Evolutionary conservation across 176 grass and related monocot genomes (phyloP).

Genomic region (Metroxylon sagu): DNA sequence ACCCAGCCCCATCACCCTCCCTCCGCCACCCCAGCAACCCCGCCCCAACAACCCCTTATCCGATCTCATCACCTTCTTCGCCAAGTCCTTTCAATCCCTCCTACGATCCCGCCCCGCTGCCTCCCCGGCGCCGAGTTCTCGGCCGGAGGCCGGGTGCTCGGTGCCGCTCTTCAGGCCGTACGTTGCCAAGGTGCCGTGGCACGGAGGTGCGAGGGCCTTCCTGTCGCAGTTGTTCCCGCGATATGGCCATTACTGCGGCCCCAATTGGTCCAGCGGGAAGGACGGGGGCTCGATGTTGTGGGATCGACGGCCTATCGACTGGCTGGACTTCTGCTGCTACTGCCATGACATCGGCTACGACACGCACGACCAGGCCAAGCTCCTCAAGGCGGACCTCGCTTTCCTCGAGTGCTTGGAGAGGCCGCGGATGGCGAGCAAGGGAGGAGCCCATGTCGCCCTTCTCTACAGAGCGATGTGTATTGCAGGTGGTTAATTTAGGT

Average conservation of each 20-base stretch:
- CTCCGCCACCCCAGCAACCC: too few species aligned
- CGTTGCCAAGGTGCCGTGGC: slow-evolving; percentile 87
- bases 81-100: too few species aligned
- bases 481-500: slow-evolving; percentile 29
- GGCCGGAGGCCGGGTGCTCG: slow-evolving; percentile 50
- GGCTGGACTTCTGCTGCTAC: slow-evolving; percentile 97
- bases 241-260: slow-evolving; percentile 95
- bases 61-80: too few species aligned
- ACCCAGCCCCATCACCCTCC: too few species aligned
- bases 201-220: slow-evolving; percentile 58
- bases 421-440: slow-evolving; percentile 47
- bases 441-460: slow-evolving; percentile 42
- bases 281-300: slow-evolving; percentile 76
- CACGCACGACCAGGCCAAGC: slow-evolving; percentile 79
- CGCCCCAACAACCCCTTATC: too few species aligned
- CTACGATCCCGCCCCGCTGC: background rate
- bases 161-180: slow-evolving; percentile 85
- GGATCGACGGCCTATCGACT: slow-evolving; percentile 79
- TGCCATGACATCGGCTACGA: slow-evolving; percentile 99
- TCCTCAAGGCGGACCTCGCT: slow-evolving; percentile 78
- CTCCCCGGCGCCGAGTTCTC: slow-evolving; percentile 11
- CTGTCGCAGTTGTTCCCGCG: slow-evolving; percentile 79
- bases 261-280: slow-evolving; percentile 97
- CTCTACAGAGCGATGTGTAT: slow-evolving; percentile 89
- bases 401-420: slow-evolving; percentile 90